A percentile compares a stretch with the other conserved stretches of the same genome.
Evolutionary conservation across 768 basidiomycete species (phyloP).

Genomic region (Leucosporidium scottii): DNA sequence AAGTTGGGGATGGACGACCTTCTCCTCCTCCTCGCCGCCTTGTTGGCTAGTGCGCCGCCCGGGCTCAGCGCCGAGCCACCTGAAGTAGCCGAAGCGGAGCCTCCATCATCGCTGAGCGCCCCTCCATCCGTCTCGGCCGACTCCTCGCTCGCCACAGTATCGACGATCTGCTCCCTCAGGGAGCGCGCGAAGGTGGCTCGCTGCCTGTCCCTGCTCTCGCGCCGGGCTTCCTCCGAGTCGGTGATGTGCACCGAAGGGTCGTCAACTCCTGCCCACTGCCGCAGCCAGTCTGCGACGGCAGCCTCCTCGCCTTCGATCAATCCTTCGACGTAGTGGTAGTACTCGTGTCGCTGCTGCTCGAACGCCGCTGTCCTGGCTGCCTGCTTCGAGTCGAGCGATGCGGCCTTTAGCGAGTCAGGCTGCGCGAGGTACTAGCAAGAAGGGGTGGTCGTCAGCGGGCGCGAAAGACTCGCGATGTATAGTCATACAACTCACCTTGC

Average conservation of each 20-base stretch:
- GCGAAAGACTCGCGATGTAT: background rate
- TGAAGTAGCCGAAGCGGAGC: background rate
- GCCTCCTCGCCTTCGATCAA: slow-evolving; percentile 26
- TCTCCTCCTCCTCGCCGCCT: background rate
- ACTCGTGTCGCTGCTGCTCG: slow-evolving; percentile 25
- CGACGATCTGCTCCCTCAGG: background rate
- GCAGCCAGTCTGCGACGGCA: slow-evolving; percentile 23
- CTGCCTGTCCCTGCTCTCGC: background rate
- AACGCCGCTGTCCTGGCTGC: slow-evolving; percentile 16
- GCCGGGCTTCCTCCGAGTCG: background rate
- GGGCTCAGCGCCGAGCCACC: background rate
- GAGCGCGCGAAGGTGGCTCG: background rate
- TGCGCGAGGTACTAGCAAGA: slow-evolving; percentile 31
- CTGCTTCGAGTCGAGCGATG: slow-evolving; percentile 28
- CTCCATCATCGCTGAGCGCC: slow-evolving; percentile 2
- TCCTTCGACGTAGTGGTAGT: slow-evolving; percentile 28
- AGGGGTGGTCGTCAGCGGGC: background rate
- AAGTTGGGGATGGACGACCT: slow-evolving; percentile 11
- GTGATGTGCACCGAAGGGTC: background rate
- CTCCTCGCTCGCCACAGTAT: background rate
- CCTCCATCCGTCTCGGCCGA: background rate
- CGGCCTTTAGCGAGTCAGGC: slow-evolving; percentile 12
- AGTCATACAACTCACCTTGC: slow-evolving; percentile 15
- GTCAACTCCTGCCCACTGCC: slow-evolving; percentile 10
- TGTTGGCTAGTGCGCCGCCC: background rate